These are phyloP conservation scores for Aspergillus intermedius DNA, from an alignment of 2,329 filamentous ascomycete genomes.

Conservation along the genomic window DNA sequence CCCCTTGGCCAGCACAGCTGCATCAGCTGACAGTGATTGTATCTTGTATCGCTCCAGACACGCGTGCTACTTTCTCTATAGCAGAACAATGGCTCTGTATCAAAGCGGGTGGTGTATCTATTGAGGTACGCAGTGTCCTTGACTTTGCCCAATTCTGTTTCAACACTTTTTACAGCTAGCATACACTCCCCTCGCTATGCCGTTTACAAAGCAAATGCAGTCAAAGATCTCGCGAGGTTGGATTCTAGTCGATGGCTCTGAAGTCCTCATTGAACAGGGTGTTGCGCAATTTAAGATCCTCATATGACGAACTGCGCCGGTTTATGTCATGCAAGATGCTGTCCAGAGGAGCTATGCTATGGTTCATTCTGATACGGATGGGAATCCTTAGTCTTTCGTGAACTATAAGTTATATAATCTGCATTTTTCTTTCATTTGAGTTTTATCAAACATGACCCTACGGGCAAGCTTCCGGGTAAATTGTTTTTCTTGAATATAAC, in stretches of 20 bases:
- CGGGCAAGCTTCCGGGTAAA: no score
- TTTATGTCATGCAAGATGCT: slow-evolving; percentile 17
- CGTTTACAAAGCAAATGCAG: slow-evolving; percentile 11
- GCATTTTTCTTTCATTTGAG: no score
- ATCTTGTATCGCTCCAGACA: slow-evolving; percentile 14
- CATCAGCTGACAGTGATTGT: slow-evolving; percentile 17
- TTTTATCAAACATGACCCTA: no score
- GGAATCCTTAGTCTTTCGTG: no score
- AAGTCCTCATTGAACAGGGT: slow-evolving; percentile 17
- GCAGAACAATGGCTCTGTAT: slow-evolving; percentile 17
- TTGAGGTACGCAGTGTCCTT: slow-evolving; percentile 13
- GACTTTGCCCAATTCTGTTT: background rate
- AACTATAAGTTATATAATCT: no score
- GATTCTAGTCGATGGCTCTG: slow-evolving; percentile 17
- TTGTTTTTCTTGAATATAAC: no score
- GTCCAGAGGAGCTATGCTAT: background rate
- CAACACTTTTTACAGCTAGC: slow-evolving; percentile 6
- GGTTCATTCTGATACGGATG: no score
- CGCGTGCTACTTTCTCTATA: slow-evolving; percentile 7
- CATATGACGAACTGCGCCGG: slow-evolving; percentile 15
- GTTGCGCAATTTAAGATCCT: slow-evolving; percentile 21
- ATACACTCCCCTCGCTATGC: slow-evolving; percentile 12
- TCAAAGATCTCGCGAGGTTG: slow-evolving; percentile 11
- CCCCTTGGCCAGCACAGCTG: slow-evolving; percentile 13
- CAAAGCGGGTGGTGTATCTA: slow-evolving; percentile 16